Base-by-base conservation (phyloP, 768 basidiomycete genomes). In the Naganishia onofrii region DNA sequence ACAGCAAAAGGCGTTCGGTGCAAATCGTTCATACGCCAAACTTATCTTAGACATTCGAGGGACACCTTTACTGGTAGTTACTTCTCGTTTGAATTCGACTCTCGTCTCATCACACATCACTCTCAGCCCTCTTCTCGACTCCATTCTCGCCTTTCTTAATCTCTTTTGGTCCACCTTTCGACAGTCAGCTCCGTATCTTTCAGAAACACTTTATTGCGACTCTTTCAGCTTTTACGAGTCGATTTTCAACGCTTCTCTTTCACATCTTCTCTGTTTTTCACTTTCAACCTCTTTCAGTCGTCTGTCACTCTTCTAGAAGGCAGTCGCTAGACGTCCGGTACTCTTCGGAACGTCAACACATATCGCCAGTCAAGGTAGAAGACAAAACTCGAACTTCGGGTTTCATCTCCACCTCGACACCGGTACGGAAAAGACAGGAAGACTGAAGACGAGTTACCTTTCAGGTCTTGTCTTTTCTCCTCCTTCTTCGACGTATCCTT, bases 1-100 rank as follows among this genome's bases (percentile, higher is more conserved):
- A 63, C 60, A 63, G 60, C 60, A 63, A 63, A 63, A 63, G 60
- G 60, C 60, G 60, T 63, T 63, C 60, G 60, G 60, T 63, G 60
- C 60, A 46, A 63, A 63, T 46, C 60, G 60, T 63, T 63, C 60
- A 63, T 44, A 44, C 60, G 38, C 60, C 38, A 42, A 21, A 63
- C 60, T 19, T 5, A 63, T 63, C 60, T 46, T 63, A 26, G 38
- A 63, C 60, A 63, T 29, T 63, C 60, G 60, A 63, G 60, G 38
- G 60, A 63, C 60, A 63, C 60, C 60, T 63, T 63, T n/a, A 63
- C 21, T 63, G 60, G 60, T 63, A 63, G 60, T 63, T 63, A 44
- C 60, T 38, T 63, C 60, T 63, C 60, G 60, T 63, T 63, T 63
- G 60, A 58, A 63, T 44, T 63, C 60, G 60, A 63, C 60, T 51